Percentiles rank a stretch among this genome's conserved stretches.
phyloP scores from a whole-genome alignment of 2,329 filamentous ascomycete species.

The Colletotrichum sp. region DNA sequence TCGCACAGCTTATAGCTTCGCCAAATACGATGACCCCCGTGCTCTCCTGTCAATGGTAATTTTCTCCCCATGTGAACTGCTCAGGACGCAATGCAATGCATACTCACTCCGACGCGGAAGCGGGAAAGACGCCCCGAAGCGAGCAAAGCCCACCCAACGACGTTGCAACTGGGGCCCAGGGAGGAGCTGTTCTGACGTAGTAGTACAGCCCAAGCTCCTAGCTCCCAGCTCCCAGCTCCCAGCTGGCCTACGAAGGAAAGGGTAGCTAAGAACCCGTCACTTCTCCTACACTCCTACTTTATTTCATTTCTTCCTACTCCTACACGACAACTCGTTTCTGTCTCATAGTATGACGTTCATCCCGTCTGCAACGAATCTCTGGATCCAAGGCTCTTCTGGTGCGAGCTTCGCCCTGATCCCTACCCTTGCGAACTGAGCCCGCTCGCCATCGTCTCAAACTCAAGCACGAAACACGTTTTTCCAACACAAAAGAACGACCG shows the following conservation, averaged over 20 bases:
- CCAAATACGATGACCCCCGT: neutral
- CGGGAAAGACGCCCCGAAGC: neutral
- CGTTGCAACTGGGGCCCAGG: neutral
- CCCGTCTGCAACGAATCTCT: neutral
- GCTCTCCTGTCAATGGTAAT: neutral
- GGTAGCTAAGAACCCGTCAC: neutral
- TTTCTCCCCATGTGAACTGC: neutral
- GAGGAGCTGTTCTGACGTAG: slow-evolving; percentile 12
- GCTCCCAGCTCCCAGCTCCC: neutral
- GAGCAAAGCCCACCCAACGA: neutral
- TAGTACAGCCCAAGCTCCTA: slow-evolving; percentile 3
- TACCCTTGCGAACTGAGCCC: neutral
- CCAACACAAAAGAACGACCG: neutral
- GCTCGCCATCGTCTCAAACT: neutral
- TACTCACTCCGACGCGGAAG: neutral
- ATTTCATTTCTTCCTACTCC: neutral
- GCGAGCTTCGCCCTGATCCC: neutral
- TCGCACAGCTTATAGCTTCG: neutral
- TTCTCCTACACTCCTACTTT: too few species aligned
- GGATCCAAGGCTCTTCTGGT: neutral
- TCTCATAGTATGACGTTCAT: neutral
- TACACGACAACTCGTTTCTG: neutral
- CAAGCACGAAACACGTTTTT: neutral
- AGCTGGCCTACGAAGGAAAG: neutral
- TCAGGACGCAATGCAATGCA: neutral